Evolutionary conservation across 805 yeast species (phyloP).

Genomic region (Saccharomycopsis capsularis): DNA sequence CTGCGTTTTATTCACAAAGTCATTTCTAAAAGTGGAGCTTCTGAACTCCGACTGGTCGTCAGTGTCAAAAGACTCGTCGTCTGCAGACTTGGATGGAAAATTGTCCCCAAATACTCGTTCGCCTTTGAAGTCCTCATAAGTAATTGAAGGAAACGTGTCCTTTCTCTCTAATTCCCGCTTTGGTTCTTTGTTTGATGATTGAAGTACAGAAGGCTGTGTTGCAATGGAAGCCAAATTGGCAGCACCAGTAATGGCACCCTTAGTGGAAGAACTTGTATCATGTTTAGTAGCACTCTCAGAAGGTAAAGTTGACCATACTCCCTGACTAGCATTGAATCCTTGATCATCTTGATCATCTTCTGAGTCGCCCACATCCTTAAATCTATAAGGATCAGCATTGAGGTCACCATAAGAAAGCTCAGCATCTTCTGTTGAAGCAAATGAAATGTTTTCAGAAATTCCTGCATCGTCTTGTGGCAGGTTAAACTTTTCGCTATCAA

Average conservation of each 20-base stretch:
- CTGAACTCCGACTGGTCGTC: constrained; percentile 15
- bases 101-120: constrained; percentile 20
- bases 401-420: too few species aligned
- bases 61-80: constrained; percentile 12
- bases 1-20: constrained; percentile 15
- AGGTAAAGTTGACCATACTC: constrained; percentile 1
- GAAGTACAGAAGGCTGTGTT: too few species aligned
- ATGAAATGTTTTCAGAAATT: background rate
- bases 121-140: background rate
- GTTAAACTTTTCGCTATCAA: background rate
- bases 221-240: too few species aligned
- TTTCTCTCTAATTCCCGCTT: too few species aligned
- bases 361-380: background rate
- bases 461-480: background rate
- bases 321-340: constrained; percentile 7
- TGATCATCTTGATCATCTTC: background rate
- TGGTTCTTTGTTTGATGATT: too few species aligned
- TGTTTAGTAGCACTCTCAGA: background rate
- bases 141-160: too few species aligned
- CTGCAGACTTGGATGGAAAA: constrained; percentile 14
- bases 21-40: constrained; percentile 16
- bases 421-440: too few species aligned
- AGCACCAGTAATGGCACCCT: background rate
- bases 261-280: too few species aligned
- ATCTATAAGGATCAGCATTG: background rate